phyloP scores from a whole-genome alignment of 805 yeast genomes.

The Pichia manshurica region DNA sequence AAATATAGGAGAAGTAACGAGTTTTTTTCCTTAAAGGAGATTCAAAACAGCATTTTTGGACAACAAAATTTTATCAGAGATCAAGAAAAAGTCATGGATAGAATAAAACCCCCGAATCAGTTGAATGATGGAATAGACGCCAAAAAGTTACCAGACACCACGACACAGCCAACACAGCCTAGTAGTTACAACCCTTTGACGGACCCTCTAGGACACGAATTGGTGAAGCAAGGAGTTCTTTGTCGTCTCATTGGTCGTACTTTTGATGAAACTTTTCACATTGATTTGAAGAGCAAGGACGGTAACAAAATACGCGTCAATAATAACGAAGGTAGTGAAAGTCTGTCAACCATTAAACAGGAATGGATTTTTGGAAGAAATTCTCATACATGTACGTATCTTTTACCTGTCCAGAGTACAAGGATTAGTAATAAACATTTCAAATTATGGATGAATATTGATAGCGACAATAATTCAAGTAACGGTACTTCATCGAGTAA shows the following conservation, averaged over 20 bases:
- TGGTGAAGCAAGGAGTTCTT: slow-evolving; percentile 29
- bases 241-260: slow-evolving; percentile 33
- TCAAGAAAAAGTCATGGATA: no score
- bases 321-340: slow-evolving; percentile 1
- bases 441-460: slow-evolving; percentile 48
- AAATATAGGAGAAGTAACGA: neutral
- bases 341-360: slow-evolving; percentile 11
- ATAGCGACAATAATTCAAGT: neutral
- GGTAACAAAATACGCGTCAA: slow-evolving; percentile 12
- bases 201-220: slow-evolving; percentile 24
- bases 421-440: slow-evolving; percentile 72
- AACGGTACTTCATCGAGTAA: neutral
- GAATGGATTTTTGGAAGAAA: slow-evolving; percentile 64
- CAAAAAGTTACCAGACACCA: slow-evolving; percentile 12
- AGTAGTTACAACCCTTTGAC: slow-evolving; percentile 25
- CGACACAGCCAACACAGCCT: slow-evolving; percentile 36
- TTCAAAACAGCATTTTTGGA: neutral
- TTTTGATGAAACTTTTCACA: slow-evolving; percentile 21
- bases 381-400: slow-evolving; percentile 51
- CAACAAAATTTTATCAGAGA: neutral
- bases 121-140: neutral
- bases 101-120: neutral
- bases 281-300: slow-evolving; percentile 27
- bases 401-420: slow-evolving; percentile 51
- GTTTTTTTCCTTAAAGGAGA: neutral